These are phyloP conservation scores for Penicillium argentinense DNA, from an alignment of 495 filamentous ascomycete genomes.

Conservation along the genomic window DNA sequence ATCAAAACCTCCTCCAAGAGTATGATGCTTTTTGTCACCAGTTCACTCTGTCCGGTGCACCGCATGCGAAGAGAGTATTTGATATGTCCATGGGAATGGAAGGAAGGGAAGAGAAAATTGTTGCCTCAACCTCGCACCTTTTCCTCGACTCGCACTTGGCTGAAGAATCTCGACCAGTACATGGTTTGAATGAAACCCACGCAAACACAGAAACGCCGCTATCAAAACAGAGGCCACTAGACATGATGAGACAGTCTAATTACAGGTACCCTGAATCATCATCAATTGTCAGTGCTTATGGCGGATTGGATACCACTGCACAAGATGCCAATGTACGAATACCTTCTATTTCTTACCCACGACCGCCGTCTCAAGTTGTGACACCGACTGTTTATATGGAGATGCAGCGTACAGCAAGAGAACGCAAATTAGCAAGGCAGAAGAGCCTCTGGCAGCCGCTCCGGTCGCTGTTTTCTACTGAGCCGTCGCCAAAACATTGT, in stretches of 20 bases:
- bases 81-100: conserved; percentile 14
- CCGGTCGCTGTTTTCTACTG: conserved; percentile 7
- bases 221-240: neutral
- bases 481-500: neutral
- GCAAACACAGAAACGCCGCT: neutral
- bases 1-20: conserved; percentile 13
- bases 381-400: conserved; percentile 15
- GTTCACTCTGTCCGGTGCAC: conserved; percentile 19
- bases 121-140: neutral
- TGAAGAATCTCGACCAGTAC: neutral
- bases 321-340: neutral
- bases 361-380: conserved; percentile 14
- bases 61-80: conserved; percentile 5
- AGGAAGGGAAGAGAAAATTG: neutral
- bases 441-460: conserved; percentile 5
- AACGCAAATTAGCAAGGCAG: conserved; percentile 7
- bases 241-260: neutral
- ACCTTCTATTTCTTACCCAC: neutral
- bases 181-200: neutral
- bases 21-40: conserved; percentile 27
- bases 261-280: neutral
- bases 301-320: neutral
- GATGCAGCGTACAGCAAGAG: conserved; percentile 13
- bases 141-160: neutral
- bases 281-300: neutral